phyloP scores from a whole-genome alignment of 345 rosid genomes.

The Pistacia atlantica region DNA sequence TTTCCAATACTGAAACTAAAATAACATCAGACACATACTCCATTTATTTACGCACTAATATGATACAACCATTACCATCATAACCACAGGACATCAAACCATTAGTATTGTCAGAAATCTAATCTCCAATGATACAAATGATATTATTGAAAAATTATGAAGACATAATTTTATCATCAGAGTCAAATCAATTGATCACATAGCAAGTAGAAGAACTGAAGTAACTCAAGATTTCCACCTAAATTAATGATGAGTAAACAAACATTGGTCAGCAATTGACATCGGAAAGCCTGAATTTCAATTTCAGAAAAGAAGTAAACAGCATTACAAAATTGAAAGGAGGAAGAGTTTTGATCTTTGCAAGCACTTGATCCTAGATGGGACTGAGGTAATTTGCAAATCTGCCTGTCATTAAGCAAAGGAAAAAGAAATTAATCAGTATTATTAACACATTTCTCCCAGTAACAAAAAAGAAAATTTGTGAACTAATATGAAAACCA shows the following conservation, averaged over 20 bases:
- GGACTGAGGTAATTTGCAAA: conserved; percentile 85
- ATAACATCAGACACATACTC: neutral
- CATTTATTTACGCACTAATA: neutral
- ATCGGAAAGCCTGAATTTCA: conserved; percentile 25
- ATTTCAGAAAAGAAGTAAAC: conserved; percentile 19
- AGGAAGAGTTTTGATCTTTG: conserved; percentile 15
- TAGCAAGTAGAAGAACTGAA: conserved; percentile 9
- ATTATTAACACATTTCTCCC: conserved; percentile 4
- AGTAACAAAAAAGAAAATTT: neutral
- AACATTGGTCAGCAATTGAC: conserved; percentile 23
- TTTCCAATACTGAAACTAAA: neutral
- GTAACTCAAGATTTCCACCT: conserved; percentile 9
- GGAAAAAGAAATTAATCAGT: conserved; percentile 8
- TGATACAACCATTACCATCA: conserved; percentile 6
- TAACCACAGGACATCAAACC: neutral
- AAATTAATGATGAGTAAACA: conserved; percentile 5
- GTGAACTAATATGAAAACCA: neutral
- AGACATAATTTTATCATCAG: conserved; percentile 4
- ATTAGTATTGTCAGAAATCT: neutral
- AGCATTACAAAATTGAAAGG: neutral
- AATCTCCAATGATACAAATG: conserved; percentile 12
- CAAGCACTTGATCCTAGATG: conserved; percentile 44
- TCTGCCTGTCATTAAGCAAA: conserved; percentile 52
- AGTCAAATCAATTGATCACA: conserved; percentile 12
- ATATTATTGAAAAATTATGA: conserved; percentile 2